A percentile compares a stretch with the other conserved stretches of the same genome.
These are phyloP conservation scores for Galeopsis tetrahit DNA, from an alignment of 257 asterid genomes.

Conservation along the genomic window DNA sequence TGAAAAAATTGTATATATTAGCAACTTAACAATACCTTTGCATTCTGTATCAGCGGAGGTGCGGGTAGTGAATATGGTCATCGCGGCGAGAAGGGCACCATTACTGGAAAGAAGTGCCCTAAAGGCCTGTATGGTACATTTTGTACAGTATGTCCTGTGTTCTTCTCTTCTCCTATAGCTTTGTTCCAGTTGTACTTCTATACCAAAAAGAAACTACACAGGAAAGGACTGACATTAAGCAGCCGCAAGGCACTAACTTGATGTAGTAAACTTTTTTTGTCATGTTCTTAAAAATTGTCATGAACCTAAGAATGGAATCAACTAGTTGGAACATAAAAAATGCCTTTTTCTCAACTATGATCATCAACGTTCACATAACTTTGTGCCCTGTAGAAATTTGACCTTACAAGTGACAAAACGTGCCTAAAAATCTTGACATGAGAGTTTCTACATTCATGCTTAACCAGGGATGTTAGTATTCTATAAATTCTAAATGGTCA, in stretches of 20 bases:
- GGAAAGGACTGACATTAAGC: constrained; percentile 23
- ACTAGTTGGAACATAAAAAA: constrained; percentile 20
- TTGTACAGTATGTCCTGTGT: constrained; percentile 71
- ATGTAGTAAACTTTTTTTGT: constrained; percentile 1
- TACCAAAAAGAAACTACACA: constrained; percentile 19
- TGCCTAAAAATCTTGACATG: constrained; percentile 20
- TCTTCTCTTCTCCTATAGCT: constrained; percentile 36
- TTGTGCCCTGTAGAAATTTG: constrained; percentile 14
- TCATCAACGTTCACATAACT: neutral
- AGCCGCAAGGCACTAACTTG: constrained; percentile 27
- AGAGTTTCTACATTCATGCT: constrained; percentile 28
- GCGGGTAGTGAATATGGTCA: constrained; percentile 76
- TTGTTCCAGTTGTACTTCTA: constrained; percentile 31
- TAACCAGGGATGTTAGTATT: constrained; percentile 23
- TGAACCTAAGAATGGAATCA: neutral
- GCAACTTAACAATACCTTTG: constrained; percentile 35
- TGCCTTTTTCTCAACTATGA: constrained; percentile 21
- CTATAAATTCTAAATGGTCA: constrained; percentile 24
- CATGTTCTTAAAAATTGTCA: constrained; percentile 21
- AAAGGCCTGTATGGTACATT: constrained; percentile 91
- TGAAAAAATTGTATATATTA: constrained; percentile 17
- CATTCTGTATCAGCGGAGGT: constrained; percentile 73
- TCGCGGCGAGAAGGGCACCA: constrained; percentile 81
- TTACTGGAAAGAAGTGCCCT: constrained; percentile 93
- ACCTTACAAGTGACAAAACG: constrained; percentile 9